Conservation (phyloP, 768 basidiomycete species). For the Pleurotus platypus region DNA sequence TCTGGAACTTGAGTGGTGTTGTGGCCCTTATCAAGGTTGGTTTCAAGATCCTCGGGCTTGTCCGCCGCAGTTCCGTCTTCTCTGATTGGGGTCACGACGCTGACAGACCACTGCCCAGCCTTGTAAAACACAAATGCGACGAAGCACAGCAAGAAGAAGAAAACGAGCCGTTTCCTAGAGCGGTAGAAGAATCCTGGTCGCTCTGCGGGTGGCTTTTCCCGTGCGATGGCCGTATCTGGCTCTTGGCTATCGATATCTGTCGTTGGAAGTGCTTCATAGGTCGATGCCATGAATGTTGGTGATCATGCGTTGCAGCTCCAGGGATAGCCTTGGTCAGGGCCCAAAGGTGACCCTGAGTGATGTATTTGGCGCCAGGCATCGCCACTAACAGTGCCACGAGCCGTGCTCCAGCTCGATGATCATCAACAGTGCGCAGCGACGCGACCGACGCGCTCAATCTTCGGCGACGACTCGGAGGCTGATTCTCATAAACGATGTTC, state of each 20-base stretch:
- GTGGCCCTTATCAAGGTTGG: neutral
- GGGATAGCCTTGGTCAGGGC: neutral
- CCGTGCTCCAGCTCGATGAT: neutral
- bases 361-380: neutral
- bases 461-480: neutral
- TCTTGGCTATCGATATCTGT: conserved; percentile 14
- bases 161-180: conserved; percentile 21
- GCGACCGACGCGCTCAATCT: neutral
- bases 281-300: conserved; percentile 11
- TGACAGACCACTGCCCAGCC: conserved; percentile 27
- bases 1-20: neutral
- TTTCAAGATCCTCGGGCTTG: conserved; percentile 3
- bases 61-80: neutral
- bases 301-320: neutral
- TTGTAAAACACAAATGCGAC: conserved; percentile 29
- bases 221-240: neutral
- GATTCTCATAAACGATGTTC: neutral
- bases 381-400: neutral
- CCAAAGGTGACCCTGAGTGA: no score
- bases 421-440: neutral
- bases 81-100: neutral
- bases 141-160: conserved; percentile 25
- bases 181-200: neutral
- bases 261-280: conserved; percentile 30
- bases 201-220: neutral